Base-by-base conservation (phyloP, 2,329 filamentous ascomycete species). In the Dactylellina leptospora region DNA sequence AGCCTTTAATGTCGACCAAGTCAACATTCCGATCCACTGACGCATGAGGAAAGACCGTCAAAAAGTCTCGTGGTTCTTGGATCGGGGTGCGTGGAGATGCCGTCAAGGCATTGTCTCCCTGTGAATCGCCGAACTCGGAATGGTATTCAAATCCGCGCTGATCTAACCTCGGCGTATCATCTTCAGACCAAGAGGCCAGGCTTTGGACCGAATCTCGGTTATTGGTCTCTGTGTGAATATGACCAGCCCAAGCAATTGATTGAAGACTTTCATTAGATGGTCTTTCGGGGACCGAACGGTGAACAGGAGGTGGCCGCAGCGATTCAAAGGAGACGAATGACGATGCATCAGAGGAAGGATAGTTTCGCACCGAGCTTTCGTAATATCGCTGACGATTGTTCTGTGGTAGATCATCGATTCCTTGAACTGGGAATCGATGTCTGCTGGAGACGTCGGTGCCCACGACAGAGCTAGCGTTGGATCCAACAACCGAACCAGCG, bases 221-320 rank as follows among this genome's bases (percentile, higher is more conserved):
- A 18, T 47, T 20, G 16, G 51, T 20, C 4, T 54, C 45, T 5
- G 36, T 28, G 8, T 72, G 55, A 10, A 16, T 36, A 20, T 64
- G 53, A 18, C 68, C 68, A 40, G 66, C 66, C 51, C 47, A 59
- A n/a, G 68, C 68, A 4, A 72, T 64, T 53, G 68, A 72, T 27
- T 48, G 59, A 13, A 72, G 40, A 22, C 68, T 72, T 28, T 72
- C 68, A 2, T 23, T 33, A 6, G 68, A 72, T 27, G 28, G 45
- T 22, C 68, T 55, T 4, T 38, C 16, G 25, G 60, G 6, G 30
- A 51, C 47, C n/a, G 33, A 23, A 22, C 13, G 53, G 22, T 54
- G 59, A 4, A 11, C 8, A 13, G 18, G 50, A 16, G 40, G 40
- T 2, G 38, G 47, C 28, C 28, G 13, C 8, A 40, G 48, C 8